Base-by-base conservation (phyloP, 2,329 filamentous ascomycete genomes). In the Calonectria hawksworthii region DNA sequence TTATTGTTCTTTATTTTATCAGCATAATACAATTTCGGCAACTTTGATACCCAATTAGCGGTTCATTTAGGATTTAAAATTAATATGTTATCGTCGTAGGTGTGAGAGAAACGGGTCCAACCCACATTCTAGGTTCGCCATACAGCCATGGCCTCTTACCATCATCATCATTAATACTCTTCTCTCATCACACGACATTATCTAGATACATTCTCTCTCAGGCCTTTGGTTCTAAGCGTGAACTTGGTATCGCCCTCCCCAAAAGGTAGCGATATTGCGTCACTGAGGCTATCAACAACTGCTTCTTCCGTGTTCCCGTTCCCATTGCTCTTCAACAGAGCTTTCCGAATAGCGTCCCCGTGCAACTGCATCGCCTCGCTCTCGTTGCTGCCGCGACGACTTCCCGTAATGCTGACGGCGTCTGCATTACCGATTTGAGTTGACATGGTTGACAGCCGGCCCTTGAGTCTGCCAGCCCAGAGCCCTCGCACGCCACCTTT, bases 401-500 rank as follows among this genome's bases (percentile, higher is more conserved):
- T 89, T 0, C 82, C 83, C 0, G 83, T 84, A 1, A 82, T 79
- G 52, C 85, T 87, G 68, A 84, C 86, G 1, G 81, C 83, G 59
- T 86, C 87, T 32, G 86, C 86, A 11, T 32, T 32, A 32, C 86
- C 80, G 8, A 77, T 52, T 30, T 80, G 75, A 14, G 77, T 76
- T 4, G 79, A 81, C 85, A 83, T 76, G 18, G 77, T 80, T 1
- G 82, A 81, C 72, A 83, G 73, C 61, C 84, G 80, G 23, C 86
- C 84, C 50, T 86, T 86, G 34, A 89, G 78, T 38, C 88, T 84
- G 0, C 90, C 90, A 0, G 86, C 86, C 86, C 90, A 90, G 2
- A 93, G 82, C 0, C 92, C 92, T 34, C 91, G 85, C 0, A 93
- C 89, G 13, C 92, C 92, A 16, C 92, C 92, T 51, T 87, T 87